These are phyloP conservation scores for Catharanthus roseus DNA, from an alignment of 257 asterid genomes.

Conservation along the genomic window DNA sequence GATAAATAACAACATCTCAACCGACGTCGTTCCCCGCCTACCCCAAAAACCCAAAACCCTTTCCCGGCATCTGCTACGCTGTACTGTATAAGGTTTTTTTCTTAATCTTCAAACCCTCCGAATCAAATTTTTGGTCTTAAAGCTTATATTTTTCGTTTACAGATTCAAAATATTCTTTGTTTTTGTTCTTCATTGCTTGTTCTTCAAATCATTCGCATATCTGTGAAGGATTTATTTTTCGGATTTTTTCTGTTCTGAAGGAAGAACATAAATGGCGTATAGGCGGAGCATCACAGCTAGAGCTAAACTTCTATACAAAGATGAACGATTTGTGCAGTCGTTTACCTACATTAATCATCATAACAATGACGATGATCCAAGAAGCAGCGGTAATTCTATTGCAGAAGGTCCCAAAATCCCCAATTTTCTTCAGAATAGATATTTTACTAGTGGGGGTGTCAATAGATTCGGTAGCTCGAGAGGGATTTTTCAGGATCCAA, in stretches of 20 bases:
- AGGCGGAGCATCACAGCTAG: constrained; percentile 63
- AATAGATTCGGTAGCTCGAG: constrained; percentile 28
- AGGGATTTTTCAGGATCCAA: constrained; percentile 27
- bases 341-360: constrained; percentile 39
- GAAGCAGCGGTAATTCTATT: constrained; percentile 17
- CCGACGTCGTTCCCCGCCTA: not conserved
- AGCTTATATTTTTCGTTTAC: not conserved
- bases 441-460: constrained; percentile 20
- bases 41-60: constrained; percentile 9
- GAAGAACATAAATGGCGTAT: constrained; percentile 47
- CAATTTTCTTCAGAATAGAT: constrained; percentile 27
- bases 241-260: not conserved
- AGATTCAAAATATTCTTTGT: not conserved
- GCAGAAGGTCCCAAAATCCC: constrained; percentile 22
- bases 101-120: not conserved
- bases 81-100: not conserved
- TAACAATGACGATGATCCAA: constrained; percentile 33
- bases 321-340: constrained; percentile 49
- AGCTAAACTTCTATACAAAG: constrained; percentile 59
- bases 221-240: not conserved
- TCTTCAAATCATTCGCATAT: not conserved
- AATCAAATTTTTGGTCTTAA: not conserved
- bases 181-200: not conserved
- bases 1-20: not conserved
- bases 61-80: not conserved